Base-by-base conservation (phyloP, 1,139 yeast species). In the Suhomyces maxii region DNA sequence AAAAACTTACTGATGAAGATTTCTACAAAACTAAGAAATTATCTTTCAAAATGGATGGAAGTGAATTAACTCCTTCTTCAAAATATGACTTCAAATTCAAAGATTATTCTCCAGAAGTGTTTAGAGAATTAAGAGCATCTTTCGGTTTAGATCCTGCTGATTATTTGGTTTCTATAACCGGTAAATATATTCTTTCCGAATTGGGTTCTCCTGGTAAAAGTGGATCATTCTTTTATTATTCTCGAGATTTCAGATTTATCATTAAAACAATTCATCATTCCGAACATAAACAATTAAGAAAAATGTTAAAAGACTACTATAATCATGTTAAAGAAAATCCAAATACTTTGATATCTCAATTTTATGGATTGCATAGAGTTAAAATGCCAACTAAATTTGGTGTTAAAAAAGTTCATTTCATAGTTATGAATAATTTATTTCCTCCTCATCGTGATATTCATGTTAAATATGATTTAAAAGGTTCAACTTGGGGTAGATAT, bases 91-190 rank as follows among this genome's bases (percentile, higher is more conserved):
- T 95, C 75, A 93, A 93, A 64, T 95, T 95, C 65, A 95, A 95
- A 68, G 99, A 95, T 65, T 95, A 95, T 65, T 80, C 93, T 30
- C 99, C 99, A 0, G 89, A 87, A 67, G 97, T 95, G 2, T 95
- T 95, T 62, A 73, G 98, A 40, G 96, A 89, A 57, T 70, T 95
- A 48, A 73, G 99, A 45, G 74, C 80, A 9, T 63, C 82, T 37
- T 95, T 95, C 68, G 90, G 91, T 13, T 76, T 95, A 30, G 98
- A 93, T 60, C 97, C 96, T 2, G 98, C 97, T 0, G 99, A 95
- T 65, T 95, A 95, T 65, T 75, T 95, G 50, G 85, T 93, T 58
- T 89, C 97, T 1, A 76, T 95, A 53, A 91, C 98, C 0, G 93
- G 97, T 14, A 90, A 90, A 65, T 93, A 91, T 60, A 89, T 95